Conservation (phyloP, 768 basidiomycete species). For the Auriscalpium microsporum region DNA sequence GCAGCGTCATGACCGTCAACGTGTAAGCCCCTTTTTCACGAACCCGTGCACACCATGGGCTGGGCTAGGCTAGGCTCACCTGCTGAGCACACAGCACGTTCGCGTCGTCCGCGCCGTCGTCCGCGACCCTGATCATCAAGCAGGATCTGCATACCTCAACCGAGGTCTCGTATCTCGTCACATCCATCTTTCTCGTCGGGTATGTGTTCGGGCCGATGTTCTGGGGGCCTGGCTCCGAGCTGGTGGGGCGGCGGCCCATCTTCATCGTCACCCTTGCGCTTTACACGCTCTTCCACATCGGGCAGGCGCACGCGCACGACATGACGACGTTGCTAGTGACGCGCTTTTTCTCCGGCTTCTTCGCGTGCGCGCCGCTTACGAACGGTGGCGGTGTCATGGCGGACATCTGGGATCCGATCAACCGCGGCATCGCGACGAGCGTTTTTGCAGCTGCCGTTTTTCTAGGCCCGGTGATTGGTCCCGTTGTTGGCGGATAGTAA, state of each 20-base stretch:
- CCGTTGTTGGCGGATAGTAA: slow-evolving; percentile 18
- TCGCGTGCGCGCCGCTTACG: slow-evolving; percentile 17
- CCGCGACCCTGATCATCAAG: slow-evolving; percentile 3
- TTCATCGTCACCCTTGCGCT: slow-evolving; percentile 1
- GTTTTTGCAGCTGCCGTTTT: slow-evolving; percentile 15
- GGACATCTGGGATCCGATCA: slow-evolving; percentile 19
- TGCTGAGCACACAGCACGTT: slow-evolving; percentile 12
- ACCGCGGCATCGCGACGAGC: slow-evolving; percentile 16
- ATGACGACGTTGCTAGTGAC: slow-evolving; percentile 14
- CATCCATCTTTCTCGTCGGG: slow-evolving; percentile 14
- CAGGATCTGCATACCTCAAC: slow-evolving; percentile 9
- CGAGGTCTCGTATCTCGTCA: slow-evolving; percentile 18
- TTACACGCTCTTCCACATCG: slow-evolving; percentile 8
- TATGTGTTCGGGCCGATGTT: slow-evolving; percentile 15
- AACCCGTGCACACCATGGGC: not conserved
- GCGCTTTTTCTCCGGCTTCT: slow-evolving; percentile 20
- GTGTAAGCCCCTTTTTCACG: slow-evolving; percentile 6
- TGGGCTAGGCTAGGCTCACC: not conserved
- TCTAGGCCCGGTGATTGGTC: slow-evolving; percentile 19
- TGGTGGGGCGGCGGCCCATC: slow-evolving; percentile 13
- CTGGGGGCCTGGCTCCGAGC: slow-evolving; percentile 17
- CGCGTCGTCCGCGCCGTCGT: slow-evolving; percentile 18
- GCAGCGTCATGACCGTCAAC: slow-evolving; percentile 3
- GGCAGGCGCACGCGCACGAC: slow-evolving; percentile 7
- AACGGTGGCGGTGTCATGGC: slow-evolving; percentile 17